Base-by-base conservation (phyloP, 441 rosid species). In the Adansonia madagascariensis region DNA sequence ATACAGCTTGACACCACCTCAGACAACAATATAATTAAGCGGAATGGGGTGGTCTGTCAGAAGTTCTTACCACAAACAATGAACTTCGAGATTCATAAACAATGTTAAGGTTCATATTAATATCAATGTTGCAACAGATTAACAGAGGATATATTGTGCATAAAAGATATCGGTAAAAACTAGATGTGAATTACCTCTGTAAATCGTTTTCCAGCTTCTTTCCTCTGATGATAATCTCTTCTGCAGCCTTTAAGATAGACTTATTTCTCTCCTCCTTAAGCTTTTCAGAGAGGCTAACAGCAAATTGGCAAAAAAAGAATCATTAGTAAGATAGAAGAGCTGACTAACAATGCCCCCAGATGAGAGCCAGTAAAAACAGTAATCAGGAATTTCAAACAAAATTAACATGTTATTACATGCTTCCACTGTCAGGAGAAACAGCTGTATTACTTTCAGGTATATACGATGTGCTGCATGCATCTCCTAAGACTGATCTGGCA, bases 401-500 rank as follows among this genome's bases (percentile, higher is more conserved):
- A 68, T 52, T 31, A 70, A 80, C 24, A 49, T 72, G 69, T 78
- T 47, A 92, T 88, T 87, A 95, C 99, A 49, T 79, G 80, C 83
- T 86, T 77, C 84, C 83, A 70, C 80, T 67, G 62, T 71, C 75
- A 18, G 80, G 70, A 59, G 85, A 83, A 55, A 24, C 60, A 49
- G 77, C 15, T 41, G 46, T 31, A 81, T 86, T 88, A 63, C 80
- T 85, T 76, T 75, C 77, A 68, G 83, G 53, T 24, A 76, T 67
- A 82, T 84, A 72, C 73, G 79, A 68, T 52, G 85, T 47, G 81
- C 89, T 82, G 82, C 97, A 92, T 18, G 91, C 89, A 87, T 87
- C 93, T 62, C 94, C 98, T 24, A 91, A 52, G 10, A 90, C 89
- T 78, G 83, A 85, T 80, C 94, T 88, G 74, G 92, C 85, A 71